Percentiles rank a stretch among this genome's conserved stretches.
phyloP scores from a whole-genome alignment of 345 rosid genomes.

The Eucalyptus globulus region DNA sequence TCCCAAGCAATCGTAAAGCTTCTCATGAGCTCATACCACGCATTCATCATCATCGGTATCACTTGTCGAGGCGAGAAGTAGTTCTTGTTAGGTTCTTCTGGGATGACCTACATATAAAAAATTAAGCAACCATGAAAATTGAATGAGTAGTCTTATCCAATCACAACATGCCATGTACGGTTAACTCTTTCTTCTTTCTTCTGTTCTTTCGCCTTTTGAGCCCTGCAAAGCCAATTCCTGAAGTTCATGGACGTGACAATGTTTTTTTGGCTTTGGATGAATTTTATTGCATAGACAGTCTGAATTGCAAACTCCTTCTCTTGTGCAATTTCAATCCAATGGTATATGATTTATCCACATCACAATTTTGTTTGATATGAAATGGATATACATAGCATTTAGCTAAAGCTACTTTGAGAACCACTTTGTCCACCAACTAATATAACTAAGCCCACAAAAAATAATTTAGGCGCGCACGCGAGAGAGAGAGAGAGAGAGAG shows the following conservation, averaged over 20 bases:
- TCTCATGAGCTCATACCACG: conserved; percentile 50
- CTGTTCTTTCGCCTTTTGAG: neutral
- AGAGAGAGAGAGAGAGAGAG: neutral
- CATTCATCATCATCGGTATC: conserved; percentile 30
- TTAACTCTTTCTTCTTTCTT: neutral
- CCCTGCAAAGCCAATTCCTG: neutral
- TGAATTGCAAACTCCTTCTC: neutral
- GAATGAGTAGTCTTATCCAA: neutral
- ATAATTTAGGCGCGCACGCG: too few species aligned
- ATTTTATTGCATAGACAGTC: neutral
- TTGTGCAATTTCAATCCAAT: neutral
- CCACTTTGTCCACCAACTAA: too few species aligned
- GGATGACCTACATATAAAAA: conserved; percentile 11
- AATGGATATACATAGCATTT: neutral
- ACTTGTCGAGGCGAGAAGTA: conserved; percentile 32
- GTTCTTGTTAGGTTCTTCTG: conserved; percentile 64
- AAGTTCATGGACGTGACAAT: neutral
- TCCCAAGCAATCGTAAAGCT: neutral
- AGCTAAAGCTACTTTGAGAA: neutral
- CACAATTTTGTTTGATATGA: neutral
- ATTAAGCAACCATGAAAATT: neutral
- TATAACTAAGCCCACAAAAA: too few species aligned
- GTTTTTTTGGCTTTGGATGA: too few species aligned
- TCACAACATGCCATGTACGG: neutral
- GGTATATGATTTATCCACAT: neutral